Percentiles rank a stretch among this genome's conserved stretches.
These are phyloP conservation scores for Trichoderma virens DNA, from an alignment of 495 filamentous ascomycete species.

Conservation along the genomic window DNA sequence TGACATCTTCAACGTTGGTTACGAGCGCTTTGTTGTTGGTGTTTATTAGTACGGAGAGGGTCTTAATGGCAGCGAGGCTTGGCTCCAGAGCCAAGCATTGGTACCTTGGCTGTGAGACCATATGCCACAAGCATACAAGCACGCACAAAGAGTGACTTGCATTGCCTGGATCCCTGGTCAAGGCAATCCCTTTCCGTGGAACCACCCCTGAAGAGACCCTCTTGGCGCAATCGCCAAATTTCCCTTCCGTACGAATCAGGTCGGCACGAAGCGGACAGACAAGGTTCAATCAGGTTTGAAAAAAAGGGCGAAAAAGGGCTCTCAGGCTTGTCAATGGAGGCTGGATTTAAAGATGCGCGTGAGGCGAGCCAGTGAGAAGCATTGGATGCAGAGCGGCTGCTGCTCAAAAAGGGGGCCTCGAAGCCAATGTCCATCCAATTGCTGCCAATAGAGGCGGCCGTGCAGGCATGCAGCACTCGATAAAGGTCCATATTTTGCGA, in stretches of 20 bases:
- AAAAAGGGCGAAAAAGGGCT: not conserved
- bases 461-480: too few species aligned
- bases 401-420: not conserved
- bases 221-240: slow-evolving; percentile 9
- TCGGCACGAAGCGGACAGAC: not conserved
- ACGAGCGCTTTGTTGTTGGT: not conserved
- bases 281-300: not conserved
- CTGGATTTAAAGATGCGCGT: not conserved
- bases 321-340: too few species aligned
- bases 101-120: not conserved
- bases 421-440: too few species aligned
- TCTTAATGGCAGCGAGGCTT: not conserved
- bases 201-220: slow-evolving; percentile 5
- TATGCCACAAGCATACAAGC: not conserved
- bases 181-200: not conserved
- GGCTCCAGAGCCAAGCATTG: not conserved
- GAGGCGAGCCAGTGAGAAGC: not conserved
- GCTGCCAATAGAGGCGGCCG: too few species aligned
- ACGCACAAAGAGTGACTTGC: slow-evolving; percentile 1
- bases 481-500: too few species aligned
- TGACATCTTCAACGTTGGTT: not conserved
- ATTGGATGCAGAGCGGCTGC: not conserved
- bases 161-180: not conserved
- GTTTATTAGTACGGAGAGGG: not conserved
- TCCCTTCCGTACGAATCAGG: slow-evolving; percentile 5